phyloP scores from a whole-genome alignment of 805 yeast genomes.

The Schizosaccharomyces osmophilus region DNA sequence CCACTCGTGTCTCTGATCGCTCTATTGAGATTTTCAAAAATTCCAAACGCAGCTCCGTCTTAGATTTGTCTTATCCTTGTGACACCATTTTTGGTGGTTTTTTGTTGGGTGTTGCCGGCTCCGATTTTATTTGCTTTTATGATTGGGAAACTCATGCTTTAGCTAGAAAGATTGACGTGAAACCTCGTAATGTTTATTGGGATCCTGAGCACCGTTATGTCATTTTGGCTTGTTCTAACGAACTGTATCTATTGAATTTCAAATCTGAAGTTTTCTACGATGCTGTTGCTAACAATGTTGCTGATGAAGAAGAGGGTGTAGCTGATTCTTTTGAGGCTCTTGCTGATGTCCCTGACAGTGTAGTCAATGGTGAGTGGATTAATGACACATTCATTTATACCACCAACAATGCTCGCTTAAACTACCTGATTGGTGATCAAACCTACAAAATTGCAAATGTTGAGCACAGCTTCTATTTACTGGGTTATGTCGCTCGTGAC shows the following conservation, averaged over 20 bases:
- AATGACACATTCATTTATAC: conserved; percentile 93
- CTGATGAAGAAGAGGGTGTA: conserved; percentile 66
- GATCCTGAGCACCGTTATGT: conserved; percentile 79
- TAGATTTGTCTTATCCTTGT: conserved; percentile 41
- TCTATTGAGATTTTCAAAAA: conserved; percentile 53
- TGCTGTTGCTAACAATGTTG: conserved; percentile 31
- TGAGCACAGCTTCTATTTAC: conserved; percentile 60
- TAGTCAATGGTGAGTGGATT: conserved; percentile 81
- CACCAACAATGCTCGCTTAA: conserved; percentile 63
- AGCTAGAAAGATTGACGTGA: conserved; percentile 69
- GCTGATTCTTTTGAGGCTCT: conserved; percentile 69
- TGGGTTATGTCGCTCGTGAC: conserved; percentile 80
- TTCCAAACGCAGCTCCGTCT: conserved; percentile 50
- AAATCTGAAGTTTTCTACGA: conserved; percentile 41
- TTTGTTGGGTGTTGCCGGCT: conserved; percentile 56
- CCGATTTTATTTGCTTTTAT: conserved; percentile 57
- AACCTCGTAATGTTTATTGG: conserved; percentile 58
- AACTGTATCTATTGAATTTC: conserved; percentile 55
- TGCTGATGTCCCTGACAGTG: conserved; percentile 55
- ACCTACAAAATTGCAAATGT: conserved; percentile 79
- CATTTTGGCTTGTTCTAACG: conserved; percentile 43
- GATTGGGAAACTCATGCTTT: conserved; percentile 79
- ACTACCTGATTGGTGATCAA: conserved; percentile 86
- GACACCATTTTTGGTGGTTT: conserved; percentile 62
- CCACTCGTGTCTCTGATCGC: conserved; percentile 46